phyloP scores from a whole-genome alignment of 2,329 filamentous ascomycete genomes.

The Ustulina deusta region DNA sequence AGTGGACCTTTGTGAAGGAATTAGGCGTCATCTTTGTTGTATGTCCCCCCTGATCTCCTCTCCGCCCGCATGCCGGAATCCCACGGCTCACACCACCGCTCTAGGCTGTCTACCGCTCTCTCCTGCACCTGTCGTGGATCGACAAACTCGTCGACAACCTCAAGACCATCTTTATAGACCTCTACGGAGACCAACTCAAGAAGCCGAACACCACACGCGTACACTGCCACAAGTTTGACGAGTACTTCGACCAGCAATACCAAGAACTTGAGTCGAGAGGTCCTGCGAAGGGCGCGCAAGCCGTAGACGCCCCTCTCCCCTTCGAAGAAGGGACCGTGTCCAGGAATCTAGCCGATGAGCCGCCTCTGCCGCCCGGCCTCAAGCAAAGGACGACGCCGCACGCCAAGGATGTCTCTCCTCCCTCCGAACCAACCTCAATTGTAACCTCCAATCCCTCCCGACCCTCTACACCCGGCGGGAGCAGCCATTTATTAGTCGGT shows the following conservation, averaged over 20 bases:
- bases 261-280: conserved; percentile 77
- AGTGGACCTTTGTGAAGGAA: conserved; percentile 94
- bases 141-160: conserved; percentile 97
- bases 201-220: conserved; percentile 82
- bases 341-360: conserved; percentile 54
- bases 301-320: conserved; percentile 48
- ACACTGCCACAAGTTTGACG: conserved; percentile 83
- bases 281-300: conserved; percentile 46
- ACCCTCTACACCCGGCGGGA: conserved; percentile 76
- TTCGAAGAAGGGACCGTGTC: conserved; percentile 53
- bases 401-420: conserved; percentile 57
- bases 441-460: conserved; percentile 81
- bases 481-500: conserved; percentile 75
- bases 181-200: conserved; percentile 89
- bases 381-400: conserved; percentile 56
- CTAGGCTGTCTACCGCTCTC: conserved; percentile 94
- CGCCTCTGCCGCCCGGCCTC: conserved; percentile 56
- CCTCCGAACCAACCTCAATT: conserved; percentile 76
- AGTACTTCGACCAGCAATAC: conserved; percentile 95
- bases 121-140: conserved; percentile 95
- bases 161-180: conserved; percentile 87
- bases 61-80: background rate
- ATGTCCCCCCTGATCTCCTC: conserved; percentile 39
- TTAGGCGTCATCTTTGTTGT: conserved; percentile 96
- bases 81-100: conserved; percentile 28